Base-by-base conservation (phyloP, 2,329 filamentous ascomycete genomes). In the Waltergamsia citrina region DNA sequence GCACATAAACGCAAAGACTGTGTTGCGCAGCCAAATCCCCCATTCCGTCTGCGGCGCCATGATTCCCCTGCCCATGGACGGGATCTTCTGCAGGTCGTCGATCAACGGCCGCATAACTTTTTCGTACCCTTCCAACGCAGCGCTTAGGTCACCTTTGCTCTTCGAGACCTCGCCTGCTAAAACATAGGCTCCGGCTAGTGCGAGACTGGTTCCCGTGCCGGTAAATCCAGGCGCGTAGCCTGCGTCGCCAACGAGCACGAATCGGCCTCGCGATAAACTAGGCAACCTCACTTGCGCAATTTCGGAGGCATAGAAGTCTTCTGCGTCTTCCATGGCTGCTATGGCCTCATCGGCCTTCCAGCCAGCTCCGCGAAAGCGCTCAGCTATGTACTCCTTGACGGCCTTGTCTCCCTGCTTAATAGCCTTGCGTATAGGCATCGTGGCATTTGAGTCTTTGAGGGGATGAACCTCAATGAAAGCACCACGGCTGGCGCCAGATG, bases 181-280 rank as follows among this genome's bases (percentile, higher is more conserved):
- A 1, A 70, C 50, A 42, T 74, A 74, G 2, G 65, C 70, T 1
- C 62, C 60, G 1, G 60, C 44, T 10, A 73, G 44, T 2, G 63
- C 62, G 4, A 60, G 45, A 3, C 55, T 61, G 3, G 65, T 69
- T 5, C 68, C 67, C 46, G 62, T 57, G 1, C 69, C 69, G 2
- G 62, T 42, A 5, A 60, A 59, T 3, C 53, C 59, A n/a, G n/a
- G n/a, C 1, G 64, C 65, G 25, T 61, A 63, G 1, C 53, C 68
- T 5, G 71, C 65, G 34, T 76, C 70, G 0, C 69, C 71, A 2
- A 72, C 42, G 2, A 71, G 48, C 1, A 56, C 57, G n/a, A 71
- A 59, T 1, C 63, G 62, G 0, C 62, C 60, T 0, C 52, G 52
- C 4, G 51, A 62, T 33, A 57, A 43, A 8, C 28, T 30, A 2